Evolutionary conservation across 345 rosid species (phyloP).

Genomic region (Linum lewisii): DNA sequence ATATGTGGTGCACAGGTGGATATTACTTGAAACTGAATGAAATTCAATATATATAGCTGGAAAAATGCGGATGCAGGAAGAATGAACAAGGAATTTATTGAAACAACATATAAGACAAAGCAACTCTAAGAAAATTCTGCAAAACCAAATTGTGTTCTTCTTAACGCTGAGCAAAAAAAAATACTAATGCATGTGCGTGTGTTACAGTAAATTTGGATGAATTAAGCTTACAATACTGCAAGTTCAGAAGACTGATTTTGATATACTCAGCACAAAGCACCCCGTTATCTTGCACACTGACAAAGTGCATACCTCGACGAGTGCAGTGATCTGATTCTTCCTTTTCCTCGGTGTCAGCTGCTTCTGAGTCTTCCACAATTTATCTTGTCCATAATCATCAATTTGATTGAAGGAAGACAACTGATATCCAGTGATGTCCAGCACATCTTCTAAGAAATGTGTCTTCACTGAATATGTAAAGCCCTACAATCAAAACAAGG

Average conservation of each 20-base stretch:
- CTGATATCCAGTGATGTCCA: conserved; percentile 88
- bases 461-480: conserved; percentile 81
- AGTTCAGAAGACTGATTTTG: too few relatives aligned
- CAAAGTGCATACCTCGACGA: conserved; percentile 69
- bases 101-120: not conserved
- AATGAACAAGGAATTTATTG: not conserved
- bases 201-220: too few relatives aligned
- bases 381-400: conserved; percentile 99
- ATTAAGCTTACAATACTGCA: too few relatives aligned
- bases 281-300: not conserved
- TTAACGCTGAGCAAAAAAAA: not conserved
- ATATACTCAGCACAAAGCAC: not conserved
- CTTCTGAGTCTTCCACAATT: conserved; percentile 87
- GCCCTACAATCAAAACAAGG: conserved; percentile 42
- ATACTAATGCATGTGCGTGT: not conserved
- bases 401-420: conserved; percentile 82
- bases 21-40: not conserved
- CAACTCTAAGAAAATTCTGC: not conserved
- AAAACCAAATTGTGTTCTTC: not conserved
- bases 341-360: conserved; percentile 83
- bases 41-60: not conserved
- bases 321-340: conserved; percentile 82
- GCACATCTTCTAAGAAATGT: conserved; percentile 77
- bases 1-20: not conserved
- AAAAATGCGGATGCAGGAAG: not conserved